Conservation (phyloP, 441 rosid genomes). For the Monsonia emarginata region DNA sequence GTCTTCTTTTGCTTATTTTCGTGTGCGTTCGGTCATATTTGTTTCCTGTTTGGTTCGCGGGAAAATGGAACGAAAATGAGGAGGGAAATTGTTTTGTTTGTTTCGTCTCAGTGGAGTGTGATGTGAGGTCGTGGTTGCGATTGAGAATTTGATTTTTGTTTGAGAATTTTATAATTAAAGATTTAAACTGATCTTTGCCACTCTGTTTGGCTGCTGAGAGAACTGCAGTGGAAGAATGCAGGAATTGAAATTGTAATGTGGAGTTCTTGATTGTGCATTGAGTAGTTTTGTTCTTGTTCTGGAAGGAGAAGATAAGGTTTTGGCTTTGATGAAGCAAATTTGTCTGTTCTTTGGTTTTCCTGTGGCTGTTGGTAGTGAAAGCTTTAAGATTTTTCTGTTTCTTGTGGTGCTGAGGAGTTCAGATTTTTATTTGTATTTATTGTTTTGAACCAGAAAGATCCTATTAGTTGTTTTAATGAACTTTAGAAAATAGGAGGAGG, state of each 20-base stretch:
- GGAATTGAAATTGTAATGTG: not conserved
- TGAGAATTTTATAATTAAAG: no score
- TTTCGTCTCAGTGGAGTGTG: not conserved
- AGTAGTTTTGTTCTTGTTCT: not conserved
- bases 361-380: not conserved
- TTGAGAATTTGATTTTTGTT: not conserved
- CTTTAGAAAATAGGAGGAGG: not conserved
- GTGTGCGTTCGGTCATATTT: not conserved
- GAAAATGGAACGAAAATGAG: not conserved
- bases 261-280: not conserved
- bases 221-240: not conserved
- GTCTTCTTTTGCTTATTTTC: not conserved
- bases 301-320: not conserved
- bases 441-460: not conserved
- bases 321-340: not conserved
- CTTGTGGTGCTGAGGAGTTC: not conserved
- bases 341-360: not conserved
- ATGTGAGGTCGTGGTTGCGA: not conserved
- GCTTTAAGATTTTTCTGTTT: not conserved
- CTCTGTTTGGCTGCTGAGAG: not conserved
- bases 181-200: not conserved
- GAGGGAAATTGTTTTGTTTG: not conserved
- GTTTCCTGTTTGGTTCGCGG: conserved; percentile 2
- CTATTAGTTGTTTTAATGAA: not conserved
- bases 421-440: not conserved